phyloP scores from a whole-genome alignment of 305 asterid species.

The Fraxinus baroniana region DNA sequence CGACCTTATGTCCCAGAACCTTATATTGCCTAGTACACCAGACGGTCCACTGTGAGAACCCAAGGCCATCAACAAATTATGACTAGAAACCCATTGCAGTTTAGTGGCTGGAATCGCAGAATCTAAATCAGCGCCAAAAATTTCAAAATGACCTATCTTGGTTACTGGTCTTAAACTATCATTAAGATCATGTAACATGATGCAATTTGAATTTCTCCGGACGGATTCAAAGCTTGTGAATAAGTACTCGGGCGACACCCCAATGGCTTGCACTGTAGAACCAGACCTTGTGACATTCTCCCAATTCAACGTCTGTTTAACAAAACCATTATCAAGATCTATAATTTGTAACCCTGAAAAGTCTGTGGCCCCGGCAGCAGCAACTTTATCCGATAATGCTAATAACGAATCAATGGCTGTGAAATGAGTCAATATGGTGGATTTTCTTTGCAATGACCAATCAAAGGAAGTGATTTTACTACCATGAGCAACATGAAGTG shows the following conservation, averaged over 20 bases:
- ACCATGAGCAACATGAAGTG: conserved; percentile 87
- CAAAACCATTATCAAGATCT: conserved; percentile 62
- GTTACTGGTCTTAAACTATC: conserved; percentile 47
- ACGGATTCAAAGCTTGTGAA: conserved; percentile 92
- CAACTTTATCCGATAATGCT: conserved; percentile 58
- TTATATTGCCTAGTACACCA: conserved; percentile 73
- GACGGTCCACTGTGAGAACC: conserved; percentile 92
- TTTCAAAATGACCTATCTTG: conserved; percentile 68
- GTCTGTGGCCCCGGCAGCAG: conserved; percentile 93
- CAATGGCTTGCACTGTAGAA: conserved; percentile 84
- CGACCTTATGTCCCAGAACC: conserved; percentile 81
- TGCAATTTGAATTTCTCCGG: conserved; percentile 78
- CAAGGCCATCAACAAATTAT: conserved; percentile 80
- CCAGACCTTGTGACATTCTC: conserved; percentile 84
- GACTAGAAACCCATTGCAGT: conserved; percentile 62
- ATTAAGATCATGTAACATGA: conserved; percentile 68
- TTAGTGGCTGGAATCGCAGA: conserved; percentile 93
- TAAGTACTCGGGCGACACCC: conserved; percentile 55
- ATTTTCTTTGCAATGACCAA: conserved; percentile 80
- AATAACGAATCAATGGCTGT: conserved; percentile 72
- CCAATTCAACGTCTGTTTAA: conserved; percentile 70
- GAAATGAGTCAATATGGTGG: conserved; percentile 77
- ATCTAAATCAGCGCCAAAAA: conserved; percentile 80
- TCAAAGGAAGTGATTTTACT: conserved; percentile 85
- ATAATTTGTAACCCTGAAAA: conserved; percentile 83